Evolutionary conservation across 345 rosid species (phyloP), one percentile per base, ranked within the genome.

Genomic region (Pistacia integerrima): DNA sequence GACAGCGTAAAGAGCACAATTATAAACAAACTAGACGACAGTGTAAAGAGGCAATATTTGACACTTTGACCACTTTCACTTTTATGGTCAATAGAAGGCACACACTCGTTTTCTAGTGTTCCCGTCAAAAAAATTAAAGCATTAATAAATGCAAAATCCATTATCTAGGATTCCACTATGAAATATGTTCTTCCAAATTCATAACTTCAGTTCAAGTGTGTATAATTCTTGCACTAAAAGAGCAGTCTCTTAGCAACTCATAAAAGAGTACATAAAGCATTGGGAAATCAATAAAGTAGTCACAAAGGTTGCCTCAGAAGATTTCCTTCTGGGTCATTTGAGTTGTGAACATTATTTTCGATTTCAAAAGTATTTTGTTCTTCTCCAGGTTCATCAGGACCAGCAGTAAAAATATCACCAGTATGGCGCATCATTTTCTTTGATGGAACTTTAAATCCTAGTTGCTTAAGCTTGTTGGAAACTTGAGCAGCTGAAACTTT

Each of bases 401-500:
- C 54, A n/a, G 64, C 46, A 66, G 84, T 49, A 73, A 48, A 72
- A 69, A 79, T 56, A 71, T 69, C 79, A 63, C 75, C 85, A 49
- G 22, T 64, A 33, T 30, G 11, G 49, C 83, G 80, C 44, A 63
- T 78, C 83, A 90, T 89, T 89, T 87, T 93, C 87, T 76, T 85
- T 77, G 83, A 76, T 48, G 78, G 83, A 62, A 78, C 67, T 74
- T 69, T 70, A 63, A 93, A 79, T 77, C 97, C 99, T 44, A 93
- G 85, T 82, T 90, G 90, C 84, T 93, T 96, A 70, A 96, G 98
- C 87, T 88, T 96, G 84, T 90, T 96, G 67, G 89, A 76, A 82
- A 96, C 90, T 88, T 93, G 97, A 78, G 89, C 88, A 70, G 92
- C 86, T 64, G 93, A 89, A 74, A 93, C 78, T 82, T 87, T 86